Conservation (phyloP, 352 stramenopile genomes). For the Pythium chondricola region DNA sequence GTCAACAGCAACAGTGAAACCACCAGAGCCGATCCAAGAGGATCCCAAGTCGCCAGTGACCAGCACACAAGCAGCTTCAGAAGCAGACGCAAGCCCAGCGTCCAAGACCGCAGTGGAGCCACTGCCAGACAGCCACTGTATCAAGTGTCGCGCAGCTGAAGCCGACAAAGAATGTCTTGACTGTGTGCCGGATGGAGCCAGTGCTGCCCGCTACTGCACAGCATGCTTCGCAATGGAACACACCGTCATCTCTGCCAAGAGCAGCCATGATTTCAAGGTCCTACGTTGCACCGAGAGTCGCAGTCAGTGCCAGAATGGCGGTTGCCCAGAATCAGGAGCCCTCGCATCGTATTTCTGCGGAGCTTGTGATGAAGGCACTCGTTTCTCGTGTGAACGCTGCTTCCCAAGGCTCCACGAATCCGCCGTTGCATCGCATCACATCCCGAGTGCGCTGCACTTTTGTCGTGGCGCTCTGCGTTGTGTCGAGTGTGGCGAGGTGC, state of each 20-base stretch:
- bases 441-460: conserved; percentile 43
- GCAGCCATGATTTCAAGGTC: conserved; percentile 52
- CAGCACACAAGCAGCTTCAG: background rate
- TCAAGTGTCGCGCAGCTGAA: conserved; percentile 23
- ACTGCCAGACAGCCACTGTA: conserved; percentile 27
- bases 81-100: background rate
- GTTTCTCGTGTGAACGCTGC: conserved; percentile 35
- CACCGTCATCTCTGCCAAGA: conserved; percentile 11
- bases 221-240: conserved; percentile 56
- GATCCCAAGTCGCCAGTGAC: background rate
- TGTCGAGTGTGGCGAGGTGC: conserved; percentile 34
- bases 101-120: background rate
- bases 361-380: background rate
- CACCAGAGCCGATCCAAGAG: conserved; percentile 1
- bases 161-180: conserved; percentile 57
- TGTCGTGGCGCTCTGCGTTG: conserved; percentile 40
- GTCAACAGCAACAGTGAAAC: background rate
- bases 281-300: conserved; percentile 14
- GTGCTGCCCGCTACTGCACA: conserved; percentile 29
- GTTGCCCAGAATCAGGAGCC: background rate
- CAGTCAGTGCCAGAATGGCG: conserved; percentile 26
- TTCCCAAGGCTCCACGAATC: conserved; percentile 44
- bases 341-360: conserved; percentile 45
- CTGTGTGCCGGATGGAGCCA: conserved; percentile 21
- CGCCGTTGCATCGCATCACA: conserved; percentile 32